Conservation (phyloP, 2,329 filamentous ascomycete genomes). For the Diaporthe sp. region DNA sequence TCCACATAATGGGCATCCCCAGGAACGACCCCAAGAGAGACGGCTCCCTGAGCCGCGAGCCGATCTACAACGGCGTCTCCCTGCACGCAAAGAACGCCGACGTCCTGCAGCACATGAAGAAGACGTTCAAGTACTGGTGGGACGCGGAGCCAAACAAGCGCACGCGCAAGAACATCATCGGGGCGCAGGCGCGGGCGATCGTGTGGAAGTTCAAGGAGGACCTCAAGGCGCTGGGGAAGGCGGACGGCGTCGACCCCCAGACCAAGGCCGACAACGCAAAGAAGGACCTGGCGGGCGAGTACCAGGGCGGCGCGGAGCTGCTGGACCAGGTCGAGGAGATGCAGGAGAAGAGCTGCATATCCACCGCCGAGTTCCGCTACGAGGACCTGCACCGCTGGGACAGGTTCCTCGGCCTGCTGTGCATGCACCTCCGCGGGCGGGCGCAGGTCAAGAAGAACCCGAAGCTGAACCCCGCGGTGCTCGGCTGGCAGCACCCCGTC, state of each 20-base stretch:
- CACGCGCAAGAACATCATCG: slow-evolving; percentile 28
- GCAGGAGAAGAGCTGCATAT: slow-evolving; percentile 27
- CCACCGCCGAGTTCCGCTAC: slow-evolving; percentile 18
- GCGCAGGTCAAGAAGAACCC: slow-evolving; percentile 20
- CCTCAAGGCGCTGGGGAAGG: slow-evolving; percentile 10
- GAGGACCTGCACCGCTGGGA: slow-evolving; percentile 32
- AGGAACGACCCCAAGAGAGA: slow-evolving; percentile 20
- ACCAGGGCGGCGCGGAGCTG: slow-evolving; percentile 1
- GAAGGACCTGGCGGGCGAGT: background rate
- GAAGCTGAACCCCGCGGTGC: background rate
- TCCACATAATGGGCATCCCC: slow-evolving; percentile 20
- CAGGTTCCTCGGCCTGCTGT: slow-evolving; percentile 14
- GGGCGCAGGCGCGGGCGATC: slow-evolving; percentile 16
- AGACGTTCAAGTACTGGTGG: slow-evolving; percentile 22
- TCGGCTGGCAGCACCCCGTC: slow-evolving; percentile 21
- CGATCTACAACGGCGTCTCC: slow-evolving; percentile 24
- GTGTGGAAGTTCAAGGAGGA: slow-evolving; percentile 21
- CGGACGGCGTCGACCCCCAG: slow-evolving; percentile 11
- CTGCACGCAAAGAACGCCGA: slow-evolving; percentile 19
- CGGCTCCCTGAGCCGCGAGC: slow-evolving; percentile 14
- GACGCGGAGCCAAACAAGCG: slow-evolving; percentile 13
- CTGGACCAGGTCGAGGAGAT: slow-evolving; percentile 21
- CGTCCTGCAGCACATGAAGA: slow-evolving; percentile 27
- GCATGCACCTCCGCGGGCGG: slow-evolving; percentile 23
- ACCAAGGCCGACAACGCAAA: slow-evolving; percentile 7